Evolutionary conservation across 2,329 filamentous ascomycete genomes (phyloP).

Genomic region (Beauveria sp.): DNA sequence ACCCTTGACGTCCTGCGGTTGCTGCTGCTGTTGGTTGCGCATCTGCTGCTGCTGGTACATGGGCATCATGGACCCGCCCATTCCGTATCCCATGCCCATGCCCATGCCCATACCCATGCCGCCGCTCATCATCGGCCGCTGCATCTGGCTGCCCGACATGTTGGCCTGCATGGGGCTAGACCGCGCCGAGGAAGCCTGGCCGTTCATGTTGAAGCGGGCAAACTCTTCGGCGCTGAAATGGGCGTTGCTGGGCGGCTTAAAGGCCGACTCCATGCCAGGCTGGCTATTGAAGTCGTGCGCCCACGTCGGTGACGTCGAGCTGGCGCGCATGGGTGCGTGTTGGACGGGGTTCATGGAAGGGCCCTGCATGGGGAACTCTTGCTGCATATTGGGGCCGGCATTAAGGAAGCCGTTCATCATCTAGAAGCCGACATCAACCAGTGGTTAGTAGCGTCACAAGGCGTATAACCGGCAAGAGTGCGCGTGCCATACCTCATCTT

Average conservation of each 20-base stretch:
- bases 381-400: constrained; percentile 55
- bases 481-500: constrained; percentile 58
- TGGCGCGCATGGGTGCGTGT: constrained; percentile 43
- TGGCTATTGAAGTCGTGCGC: constrained; percentile 49
- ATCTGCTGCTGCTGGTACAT: constrained; percentile 37
- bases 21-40: constrained; percentile 35
- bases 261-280: constrained; percentile 63
- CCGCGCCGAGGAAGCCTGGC: constrained; percentile 43
- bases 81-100: constrained; percentile 40
- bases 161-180: constrained; percentile 52
- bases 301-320: constrained; percentile 47
- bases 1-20: constrained; percentile 53
- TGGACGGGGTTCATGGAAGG: constrained; percentile 42
- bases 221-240: constrained; percentile 81
- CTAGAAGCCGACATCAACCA: constrained; percentile 34
- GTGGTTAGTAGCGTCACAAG: constrained; percentile 23
- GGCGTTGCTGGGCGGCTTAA: constrained; percentile 48
- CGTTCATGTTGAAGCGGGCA: constrained; percentile 71
- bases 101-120: constrained; percentile 46
- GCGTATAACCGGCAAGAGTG: constrained; percentile 5
- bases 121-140: constrained; percentile 55
- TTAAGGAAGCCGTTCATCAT: constrained; percentile 94
- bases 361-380: constrained; percentile 45
- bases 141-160: constrained; percentile 37
- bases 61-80: constrained; percentile 43